Evolutionary conservation across 2,329 filamentous ascomycete species (phyloP).

Genomic region (Fragosphaeria purpurea): DNA sequence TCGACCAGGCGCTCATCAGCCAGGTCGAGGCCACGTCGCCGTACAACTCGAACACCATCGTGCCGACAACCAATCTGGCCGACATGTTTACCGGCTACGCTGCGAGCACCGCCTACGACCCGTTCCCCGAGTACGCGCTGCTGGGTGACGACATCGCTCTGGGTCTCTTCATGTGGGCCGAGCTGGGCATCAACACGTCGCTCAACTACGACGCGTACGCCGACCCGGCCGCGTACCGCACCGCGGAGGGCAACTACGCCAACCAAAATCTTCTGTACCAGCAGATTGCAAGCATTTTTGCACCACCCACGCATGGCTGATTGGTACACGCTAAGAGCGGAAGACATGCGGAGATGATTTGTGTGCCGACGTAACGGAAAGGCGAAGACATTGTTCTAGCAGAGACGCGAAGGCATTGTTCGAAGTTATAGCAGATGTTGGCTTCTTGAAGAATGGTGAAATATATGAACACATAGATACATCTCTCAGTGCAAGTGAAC

Average conservation of each 20-base stretch:
- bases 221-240: background rate
- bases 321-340: too few species aligned
- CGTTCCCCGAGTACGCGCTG: conserved; percentile 37
- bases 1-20: conserved; percentile 29
- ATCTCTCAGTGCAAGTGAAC: too few species aligned
- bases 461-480: too few species aligned
- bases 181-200: conserved; percentile 4
- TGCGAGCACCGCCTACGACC: conserved; percentile 27
- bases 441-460: too few species aligned
- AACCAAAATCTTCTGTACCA: background rate
- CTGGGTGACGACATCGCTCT: background rate
- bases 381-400: too few species aligned
- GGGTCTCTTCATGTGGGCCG: conserved; percentile 2
- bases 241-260: background rate
- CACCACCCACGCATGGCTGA: conserved; percentile 1
- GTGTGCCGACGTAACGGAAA: too few species aligned
- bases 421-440: too few species aligned
- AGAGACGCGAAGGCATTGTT: too few species aligned
- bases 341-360: too few species aligned
- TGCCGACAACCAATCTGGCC: conserved; percentile 17
- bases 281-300: background rate
- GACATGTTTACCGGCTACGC: conserved; percentile 23
- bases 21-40: conserved; percentile 25
- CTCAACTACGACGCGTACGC: conserved; percentile 4
- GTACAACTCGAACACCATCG: conserved; percentile 27